These are phyloP conservation scores for Taphrina sp. DNA, from an alignment of 1,139 yeast species.

Conservation along the genomic window DNA sequence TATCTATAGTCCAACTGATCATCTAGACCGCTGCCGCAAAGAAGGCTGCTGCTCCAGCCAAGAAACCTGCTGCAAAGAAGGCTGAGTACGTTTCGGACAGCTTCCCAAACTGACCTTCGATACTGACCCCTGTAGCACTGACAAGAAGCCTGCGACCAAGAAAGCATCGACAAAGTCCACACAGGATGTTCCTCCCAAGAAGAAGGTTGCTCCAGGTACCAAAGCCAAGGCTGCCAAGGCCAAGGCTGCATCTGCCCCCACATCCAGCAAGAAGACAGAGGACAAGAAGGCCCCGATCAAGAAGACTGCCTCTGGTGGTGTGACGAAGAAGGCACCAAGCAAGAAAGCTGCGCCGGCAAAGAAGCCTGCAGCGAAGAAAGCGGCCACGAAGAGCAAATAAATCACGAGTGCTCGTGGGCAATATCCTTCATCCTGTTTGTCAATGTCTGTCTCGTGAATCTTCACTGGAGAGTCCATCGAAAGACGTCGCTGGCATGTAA, in stretches of 20 bases:
- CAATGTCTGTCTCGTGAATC: too few relatives aligned
- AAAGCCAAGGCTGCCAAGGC: conserved; percentile 25
- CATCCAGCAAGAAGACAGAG: not conserved
- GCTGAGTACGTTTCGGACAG: conserved; percentile 18
- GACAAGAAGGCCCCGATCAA: conserved; percentile 29
- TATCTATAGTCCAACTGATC: conserved; percentile 36
- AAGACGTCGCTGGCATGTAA: too few relatives aligned
- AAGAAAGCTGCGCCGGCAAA: conserved; percentile 24
- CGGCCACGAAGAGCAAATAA: conserved; percentile 15
- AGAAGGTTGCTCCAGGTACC: conserved; percentile 30
- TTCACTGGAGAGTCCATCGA: too few relatives aligned
- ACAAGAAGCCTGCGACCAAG: conserved; percentile 41
- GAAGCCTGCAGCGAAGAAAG: conserved; percentile 25
- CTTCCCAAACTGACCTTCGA: conserved; percentile 22
- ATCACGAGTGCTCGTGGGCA: too few relatives aligned
- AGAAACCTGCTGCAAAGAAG: conserved; percentile 40
- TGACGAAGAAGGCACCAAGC: conserved; percentile 18
- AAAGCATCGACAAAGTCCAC: conserved; percentile 34
- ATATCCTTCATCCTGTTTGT: too few relatives aligned
- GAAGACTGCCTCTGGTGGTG: conserved; percentile 29
- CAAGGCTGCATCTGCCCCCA: conserved; percentile 8
- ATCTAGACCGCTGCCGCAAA: conserved; percentile 41
- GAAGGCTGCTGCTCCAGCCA: conserved; percentile 39
- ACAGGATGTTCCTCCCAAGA: conserved; percentile 30
- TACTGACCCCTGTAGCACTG: too few relatives aligned